Base-by-base conservation (phyloP, 257 asterid species). In the Ehretia macrophylla region DNA sequence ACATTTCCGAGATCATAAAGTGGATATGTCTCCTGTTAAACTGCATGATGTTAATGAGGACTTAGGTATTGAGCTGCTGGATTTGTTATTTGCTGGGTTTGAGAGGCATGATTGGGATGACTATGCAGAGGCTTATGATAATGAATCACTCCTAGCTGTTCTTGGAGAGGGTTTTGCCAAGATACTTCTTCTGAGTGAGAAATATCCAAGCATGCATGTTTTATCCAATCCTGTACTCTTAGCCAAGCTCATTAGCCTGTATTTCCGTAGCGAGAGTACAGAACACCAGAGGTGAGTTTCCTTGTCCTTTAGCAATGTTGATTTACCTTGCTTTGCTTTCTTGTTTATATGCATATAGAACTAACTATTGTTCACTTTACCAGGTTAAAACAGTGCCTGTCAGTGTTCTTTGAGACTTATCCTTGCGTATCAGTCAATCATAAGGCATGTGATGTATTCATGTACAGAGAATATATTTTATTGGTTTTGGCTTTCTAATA, bases 321-420 rank as follows among this genome's bases (percentile, higher is more conserved):
- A 49, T 49, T 16, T 49, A 21, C 54, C 16, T 19, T 60, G 5
- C 44, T 40, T 44, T 10, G 32, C 55, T 64, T 17, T 58, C 49
- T 18, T 35, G 35, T 61, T n/a, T 20, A 17, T 51, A 19, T 40
- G 35, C 40, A 49, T 39, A 63, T 63, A 62, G 70, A 68, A 57
- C 52, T 37, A 4, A 22, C 51, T 50, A 27, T 54, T 64, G 51
- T 75, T 68, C 17, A 37, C 40, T 75, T 63, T 60, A 68, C 78
- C 55, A 90, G 97, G 87, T 77, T 92, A 83, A 86, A 88, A 60
- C 97, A 92, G 69, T 86, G 97, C 51, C 81, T 88, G 40, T 86
- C 89, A 5, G 97, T 92, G 59, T 92, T 92, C 84, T 88, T 92
- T 74, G 99, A 88, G 85, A 95, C 86, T 74, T 92, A 88, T 72